Base-by-base conservation (phyloP, 179 eudicot species). In the Heliamphora pulchella region DNA sequence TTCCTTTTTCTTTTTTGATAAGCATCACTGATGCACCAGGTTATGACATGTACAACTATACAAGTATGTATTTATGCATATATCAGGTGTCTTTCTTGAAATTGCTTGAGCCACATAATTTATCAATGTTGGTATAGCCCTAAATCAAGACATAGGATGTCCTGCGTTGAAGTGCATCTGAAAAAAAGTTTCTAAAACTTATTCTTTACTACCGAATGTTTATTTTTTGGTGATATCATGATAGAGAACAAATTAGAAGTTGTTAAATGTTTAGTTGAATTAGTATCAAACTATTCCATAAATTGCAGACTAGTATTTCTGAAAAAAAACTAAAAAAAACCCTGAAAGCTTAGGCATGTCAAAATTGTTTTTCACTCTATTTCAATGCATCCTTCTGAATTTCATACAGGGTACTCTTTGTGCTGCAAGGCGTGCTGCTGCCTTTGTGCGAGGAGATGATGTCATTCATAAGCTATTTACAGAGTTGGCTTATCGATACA, bases 361-460 rank as follows among this genome's bases (percentile, higher is more conserved):
- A 31, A 47, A n/a, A n/a, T 44, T 48, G 8, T 41, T 1, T 62
- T 39, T 47, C 11, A 41, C 51, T 39, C 22, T 58, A 41, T 76
- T 31, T 48, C 6, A 9, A 46, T 20, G 7, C 61, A 2, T 58
- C 43, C 8, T 51, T 39, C 20, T 18, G 41, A 57, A 65, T 61
- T 14, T 75, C 66, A 74, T 77, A 71, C 86, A 96, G 98, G 99
- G 99, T 4, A 90, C 96, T 69, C 96, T 93, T 51, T 90, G 84
- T 88, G 97, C 99, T 88, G 91, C 97, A 69, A 91, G 98, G 83
- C 89, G 88, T 57, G 99, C 98, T 77, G 94, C 89, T 80, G 97
- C 91, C 53, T 96, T 96, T 87, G 97, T 93, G 73, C 89, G 99
- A 77, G 99, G 99, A 5, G 99, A 96, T 88, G 99, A 90, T 83